Base-by-base conservation (phyloP, 768 basidiomycete genomes). In the Rhodotorula kratochvilovae region DNA sequence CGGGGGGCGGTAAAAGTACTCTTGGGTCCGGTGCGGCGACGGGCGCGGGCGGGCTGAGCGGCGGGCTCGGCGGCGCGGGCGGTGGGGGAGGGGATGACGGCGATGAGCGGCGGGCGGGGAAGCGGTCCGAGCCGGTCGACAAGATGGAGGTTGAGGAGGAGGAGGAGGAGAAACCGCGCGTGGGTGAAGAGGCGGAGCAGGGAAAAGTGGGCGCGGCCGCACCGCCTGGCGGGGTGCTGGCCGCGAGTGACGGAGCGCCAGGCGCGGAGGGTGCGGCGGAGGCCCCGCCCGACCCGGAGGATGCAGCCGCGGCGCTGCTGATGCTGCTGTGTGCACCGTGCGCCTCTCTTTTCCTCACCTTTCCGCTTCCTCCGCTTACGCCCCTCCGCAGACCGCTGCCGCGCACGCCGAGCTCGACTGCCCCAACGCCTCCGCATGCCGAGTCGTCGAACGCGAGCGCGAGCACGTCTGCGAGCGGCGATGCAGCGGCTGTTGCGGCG, bases 1-100 rank as follows among this genome's bases (percentile, higher is more conserved):
- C 21, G 50, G 60, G 61, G 61, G 70, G 70, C 54, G 56, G 50
- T 65, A 55, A 56, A 46, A 43, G 43, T 31, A 8, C 63, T 42
- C 29, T 48, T 35, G 23, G 48, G 21, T 25, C 19, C n/a, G n/a
- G n/a, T n/a, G n/a, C n/a, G n/a, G n/a, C n/a, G 5, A 39, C 31
- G 23, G 12, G 39, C 39, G 39, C 16, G 21, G 58, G 39, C 39
- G 39, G 39, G 27, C 10, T 10, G 16, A 27, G 27, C 21, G 46
- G 33, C 35, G 48, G 56, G 25, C 13, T 56, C 36, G 64, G 53
- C 19, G 29, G 17, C 16, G 68, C 57, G 12, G 39, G 60, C 3
- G 68, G 56, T n/a, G 50, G 48, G 11, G 68, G 68, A 15, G 53
- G 68, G 0, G 67, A 63, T n/a, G 59, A 31, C 17, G 29, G 56